phyloP scores from a whole-genome alignment of 495 filamentous ascomycete genomes.

The Penicillium tannophilum region DNA sequence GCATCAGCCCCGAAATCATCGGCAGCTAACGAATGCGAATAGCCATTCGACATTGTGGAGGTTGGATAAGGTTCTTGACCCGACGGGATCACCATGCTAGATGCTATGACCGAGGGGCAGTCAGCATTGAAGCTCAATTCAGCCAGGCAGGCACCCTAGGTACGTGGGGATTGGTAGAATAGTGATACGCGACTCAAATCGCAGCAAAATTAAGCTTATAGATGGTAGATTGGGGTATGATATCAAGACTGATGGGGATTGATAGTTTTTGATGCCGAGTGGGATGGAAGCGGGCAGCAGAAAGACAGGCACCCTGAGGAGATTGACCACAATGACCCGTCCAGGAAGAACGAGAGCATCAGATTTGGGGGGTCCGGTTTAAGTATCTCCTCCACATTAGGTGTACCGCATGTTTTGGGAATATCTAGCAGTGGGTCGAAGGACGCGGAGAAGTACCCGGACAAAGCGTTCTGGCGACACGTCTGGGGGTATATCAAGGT shows the following conservation, averaged over 20 bases:
- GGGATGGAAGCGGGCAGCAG: constrained; percentile 43
- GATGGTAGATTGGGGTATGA: constrained; percentile 31
- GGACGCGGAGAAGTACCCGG: constrained; percentile 49
- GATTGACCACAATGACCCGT: constrained; percentile 28
- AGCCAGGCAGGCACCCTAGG: constrained; percentile 20
- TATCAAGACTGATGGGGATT: constrained; percentile 41
- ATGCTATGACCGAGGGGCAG: constrained; percentile 43
- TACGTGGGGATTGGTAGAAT: constrained; percentile 24
- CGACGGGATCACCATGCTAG: constrained; percentile 58
- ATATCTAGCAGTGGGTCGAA: constrained; percentile 48
- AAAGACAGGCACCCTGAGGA: constrained; percentile 28
- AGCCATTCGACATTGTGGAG: constrained; percentile 51
- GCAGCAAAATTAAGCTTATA: constrained; percentile 29
- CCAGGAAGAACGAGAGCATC: constrained; percentile 17
- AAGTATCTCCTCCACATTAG: constrained; percentile 14
- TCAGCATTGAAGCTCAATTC: constrained; percentile 51
- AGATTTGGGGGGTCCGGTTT: constrained; percentile 17
- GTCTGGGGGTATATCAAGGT: constrained; percentile 19
- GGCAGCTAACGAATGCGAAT: constrained; percentile 42
- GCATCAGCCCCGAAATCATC: constrained; percentile 40
- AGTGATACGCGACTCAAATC: constrained; percentile 42
- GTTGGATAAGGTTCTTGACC: constrained; percentile 44
- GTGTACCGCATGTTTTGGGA: constrained; percentile 26
- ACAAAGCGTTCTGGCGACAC: constrained; percentile 37
- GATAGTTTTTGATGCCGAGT: constrained; percentile 48